A percentile compares a stretch with the other conserved stretches of the same genome.
Conservation (phyloP, 2,329 filamentous ascomycete species). For the Chaetoscypha palmicola region DNA sequence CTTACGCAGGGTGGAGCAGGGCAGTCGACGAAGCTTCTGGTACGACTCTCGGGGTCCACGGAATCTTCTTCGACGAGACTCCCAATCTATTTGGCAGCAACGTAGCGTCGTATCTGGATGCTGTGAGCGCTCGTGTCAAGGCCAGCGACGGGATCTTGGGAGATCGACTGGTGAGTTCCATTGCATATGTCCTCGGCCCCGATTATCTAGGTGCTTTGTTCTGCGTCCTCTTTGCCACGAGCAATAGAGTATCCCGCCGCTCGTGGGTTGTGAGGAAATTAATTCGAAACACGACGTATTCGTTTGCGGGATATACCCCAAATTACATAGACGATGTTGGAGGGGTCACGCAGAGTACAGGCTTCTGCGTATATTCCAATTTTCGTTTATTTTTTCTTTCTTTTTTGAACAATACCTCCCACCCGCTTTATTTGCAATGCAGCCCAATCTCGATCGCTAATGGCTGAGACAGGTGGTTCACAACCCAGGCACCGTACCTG, state of each 20-base stretch:
- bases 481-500: conserved; percentile 15
- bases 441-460: neutral
- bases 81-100: neutral
- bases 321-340: too few species aligned
- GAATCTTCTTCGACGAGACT: conserved; percentile 17
- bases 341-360: too few species aligned
- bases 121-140: neutral
- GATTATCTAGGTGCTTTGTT: neutral
- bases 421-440: neutral
- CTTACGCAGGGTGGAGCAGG: conserved; percentile 27
- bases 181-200: neutral
- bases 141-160: conserved; percentile 1
- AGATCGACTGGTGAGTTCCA: conserved; percentile 5
- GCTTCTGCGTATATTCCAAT: too few species aligned
- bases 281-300: neutral
- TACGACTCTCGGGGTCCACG: conserved; percentile 7
- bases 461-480: conserved; percentile 11
- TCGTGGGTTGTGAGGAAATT: neutral
- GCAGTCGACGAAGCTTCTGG: neutral
- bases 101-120: conserved; percentile 1
- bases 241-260: too few species aligned
- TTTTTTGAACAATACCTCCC: too few species aligned
- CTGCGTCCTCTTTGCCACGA: too few species aligned
- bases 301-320: too few species aligned
- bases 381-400: too few species aligned